Evolutionary conservation across 306 rosid genomes (phyloP).

Genomic region (Arachis hypogaea): DNA sequence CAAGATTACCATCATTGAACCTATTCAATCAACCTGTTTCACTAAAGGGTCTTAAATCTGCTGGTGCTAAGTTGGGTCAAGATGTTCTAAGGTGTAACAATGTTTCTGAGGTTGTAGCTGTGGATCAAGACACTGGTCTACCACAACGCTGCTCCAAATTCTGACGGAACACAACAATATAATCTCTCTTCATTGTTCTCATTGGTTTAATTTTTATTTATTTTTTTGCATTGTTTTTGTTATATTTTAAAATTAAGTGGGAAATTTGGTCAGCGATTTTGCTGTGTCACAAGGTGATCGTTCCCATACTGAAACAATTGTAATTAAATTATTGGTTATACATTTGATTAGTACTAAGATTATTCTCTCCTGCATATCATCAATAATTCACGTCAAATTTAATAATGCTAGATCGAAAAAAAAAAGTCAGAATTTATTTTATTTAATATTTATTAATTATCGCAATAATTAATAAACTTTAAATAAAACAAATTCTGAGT

Average conservation of each 20-base stretch:
- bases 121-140: conserved; percentile 76
- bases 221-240: conserved; percentile 18
- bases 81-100: conserved; percentile 83
- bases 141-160: conserved; percentile 73
- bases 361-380: background rate
- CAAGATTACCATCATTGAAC: conserved; percentile 80
- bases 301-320: conserved; percentile 22
- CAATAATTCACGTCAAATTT: background rate
- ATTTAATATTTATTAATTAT: too few species aligned
- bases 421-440: too few species aligned
- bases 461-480: too few species aligned
- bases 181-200: background rate
- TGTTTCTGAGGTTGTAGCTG: conserved; percentile 71
- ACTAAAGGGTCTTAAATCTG: conserved; percentile 81
- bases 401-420: background rate
- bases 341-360: conserved; percentile 15
- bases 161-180: conserved; percentile 39
- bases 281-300: conserved; percentile 10
- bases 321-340: conserved; percentile 22
- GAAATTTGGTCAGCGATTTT: conserved; percentile 34
- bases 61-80: conserved; percentile 91
- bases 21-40: conserved; percentile 86
- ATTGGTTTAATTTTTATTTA: conserved; percentile 36
- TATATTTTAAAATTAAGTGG: conserved; percentile 25
- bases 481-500: too few species aligned